Base-by-base conservation (phyloP, 2,329 filamentous ascomycete genomes). In the Pseudocercospora macadamiae region DNA sequence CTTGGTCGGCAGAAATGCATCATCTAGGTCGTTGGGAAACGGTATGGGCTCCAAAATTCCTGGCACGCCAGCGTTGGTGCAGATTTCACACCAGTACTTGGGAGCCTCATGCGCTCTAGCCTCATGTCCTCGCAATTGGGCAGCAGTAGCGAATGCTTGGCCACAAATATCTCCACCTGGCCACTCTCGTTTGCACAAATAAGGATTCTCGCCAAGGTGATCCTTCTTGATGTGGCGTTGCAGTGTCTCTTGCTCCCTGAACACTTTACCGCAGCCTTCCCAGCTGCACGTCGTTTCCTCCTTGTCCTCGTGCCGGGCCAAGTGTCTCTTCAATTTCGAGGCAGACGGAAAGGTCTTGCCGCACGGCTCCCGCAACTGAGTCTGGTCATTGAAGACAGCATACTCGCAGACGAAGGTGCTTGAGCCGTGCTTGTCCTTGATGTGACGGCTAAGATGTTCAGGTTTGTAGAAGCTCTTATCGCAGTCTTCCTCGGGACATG, bases 191-290 rank as follows among this genome's bases (percentile, higher is more conserved):
- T 80, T 78, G 73, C 93, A 97, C 4, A 82, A 80, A 68, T 87
- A 96, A 0, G 90, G 86, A 45, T 88, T 85, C 59, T 88, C 76
- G 25, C 87, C 80, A 36, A 93, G 77, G 73, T 97, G 93, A 10
- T 87, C 88, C 8, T 85, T 84, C 54, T 88, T 85, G 63, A 96
- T 84, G 72, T 97, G 93, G 52, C 89, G 87, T 71, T 93, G 86
- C 14, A 97, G 81, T 0, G 92, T 96, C 64, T 91, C 87, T 71
- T 91, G 89, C 75, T 96, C 97, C 61, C 93, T 85, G 74, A 97
- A 97, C 18, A 85, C 86, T 79, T 95, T 95, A 48, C 81, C 86
- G 71, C 93, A 97, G 2, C 82, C 89, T 9, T 86, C 80, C 67
- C 69, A 68, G n/a, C 55, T 60, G 42, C 71, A 73, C 7, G 59